Evolutionary conservation across 306 rosid genomes (phyloP).

Genomic region (Gastrolobium bilobum): DNA sequence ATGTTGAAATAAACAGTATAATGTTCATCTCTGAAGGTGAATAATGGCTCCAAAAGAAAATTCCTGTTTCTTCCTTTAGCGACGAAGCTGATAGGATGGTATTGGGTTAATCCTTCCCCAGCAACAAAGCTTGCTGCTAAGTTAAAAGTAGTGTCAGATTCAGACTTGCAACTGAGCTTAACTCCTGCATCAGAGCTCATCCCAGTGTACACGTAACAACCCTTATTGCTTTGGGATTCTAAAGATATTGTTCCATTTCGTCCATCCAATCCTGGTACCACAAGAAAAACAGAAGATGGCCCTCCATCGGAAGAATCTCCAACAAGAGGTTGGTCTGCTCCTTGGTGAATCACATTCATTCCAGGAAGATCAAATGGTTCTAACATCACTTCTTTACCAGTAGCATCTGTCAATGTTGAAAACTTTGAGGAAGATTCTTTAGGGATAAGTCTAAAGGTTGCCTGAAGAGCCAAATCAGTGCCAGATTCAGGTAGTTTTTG

Average conservation of each 20-base stretch:
- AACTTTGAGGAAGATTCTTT: constrained; percentile 43
- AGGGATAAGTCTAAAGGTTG: constrained; percentile 78
- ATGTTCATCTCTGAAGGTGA: constrained; percentile 69
- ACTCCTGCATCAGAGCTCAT: constrained; percentile 45
- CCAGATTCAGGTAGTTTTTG: constrained; percentile 61
- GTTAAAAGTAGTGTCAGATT: constrained; percentile 47
- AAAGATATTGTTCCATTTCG: constrained; percentile 61
- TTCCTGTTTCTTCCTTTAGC: constrained; percentile 70
- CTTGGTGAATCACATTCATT: constrained; percentile 64
- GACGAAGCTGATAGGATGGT: constrained; percentile 80
- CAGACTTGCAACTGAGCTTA: constrained; percentile 67
- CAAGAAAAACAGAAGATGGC: constrained; percentile 54
- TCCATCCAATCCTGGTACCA: constrained; percentile 78
- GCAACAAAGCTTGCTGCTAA: constrained; percentile 72
- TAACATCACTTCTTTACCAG: constrained; percentile 59
- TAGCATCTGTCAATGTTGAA: constrained; percentile 24
- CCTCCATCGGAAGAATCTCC: constrained; percentile 48
- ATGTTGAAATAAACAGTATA: constrained; percentile 85
- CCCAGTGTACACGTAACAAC: constrained; percentile 67
- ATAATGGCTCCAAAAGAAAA: constrained; percentile 78
- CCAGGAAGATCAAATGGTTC: constrained; percentile 87
- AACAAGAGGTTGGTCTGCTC: constrained; percentile 58
- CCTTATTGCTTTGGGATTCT: constrained; percentile 62
- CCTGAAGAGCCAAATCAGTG: constrained; percentile 57
- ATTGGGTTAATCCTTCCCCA: constrained; percentile 60